phyloP scores from a whole-genome alignment of 2,329 filamentous ascomycete genomes.

The Alternaria gaisen region DNA sequence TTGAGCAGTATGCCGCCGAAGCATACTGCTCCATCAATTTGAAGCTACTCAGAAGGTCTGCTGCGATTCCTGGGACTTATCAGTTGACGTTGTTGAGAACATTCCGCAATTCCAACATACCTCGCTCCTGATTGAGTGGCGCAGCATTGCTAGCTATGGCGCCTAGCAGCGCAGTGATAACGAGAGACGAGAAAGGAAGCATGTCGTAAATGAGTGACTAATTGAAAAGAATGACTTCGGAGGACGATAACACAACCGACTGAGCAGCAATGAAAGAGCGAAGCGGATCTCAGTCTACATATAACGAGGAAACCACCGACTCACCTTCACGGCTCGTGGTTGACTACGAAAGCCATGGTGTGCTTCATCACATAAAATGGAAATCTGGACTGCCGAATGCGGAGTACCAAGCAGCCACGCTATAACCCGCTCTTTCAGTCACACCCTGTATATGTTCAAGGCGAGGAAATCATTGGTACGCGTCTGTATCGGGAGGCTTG shows the following conservation, averaged over 20 bases:
- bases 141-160: constrained; percentile 26
- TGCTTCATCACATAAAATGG: constrained; percentile 16
- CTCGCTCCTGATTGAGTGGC: constrained; percentile 30
- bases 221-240: constrained; percentile 7
- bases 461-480: constrained; percentile 20
- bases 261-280: neutral
- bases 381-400: constrained; percentile 19
- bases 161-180: constrained; percentile 20
- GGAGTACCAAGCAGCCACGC: constrained; percentile 13
- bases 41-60: constrained; percentile 32
- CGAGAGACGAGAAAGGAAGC: constrained; percentile 22
- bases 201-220: constrained; percentile 20
- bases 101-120: neutral
- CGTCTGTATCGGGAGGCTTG: constrained; percentile 19
- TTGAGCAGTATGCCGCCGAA: constrained; percentile 62
- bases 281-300: neutral
- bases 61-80: constrained; percentile 23
- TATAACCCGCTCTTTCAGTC: constrained; percentile 14
- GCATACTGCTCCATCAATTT: constrained; percentile 56
- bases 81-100: neutral
- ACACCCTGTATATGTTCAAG: neutral
- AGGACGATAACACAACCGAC: neutral
- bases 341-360: constrained; percentile 9
- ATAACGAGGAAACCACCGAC: neutral
- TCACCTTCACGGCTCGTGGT: neutral